These are phyloP conservation scores for Chernovozyma sophiae-reginae DNA, from an alignment of 1,139 yeast genomes.

Conservation along the genomic window DNA sequence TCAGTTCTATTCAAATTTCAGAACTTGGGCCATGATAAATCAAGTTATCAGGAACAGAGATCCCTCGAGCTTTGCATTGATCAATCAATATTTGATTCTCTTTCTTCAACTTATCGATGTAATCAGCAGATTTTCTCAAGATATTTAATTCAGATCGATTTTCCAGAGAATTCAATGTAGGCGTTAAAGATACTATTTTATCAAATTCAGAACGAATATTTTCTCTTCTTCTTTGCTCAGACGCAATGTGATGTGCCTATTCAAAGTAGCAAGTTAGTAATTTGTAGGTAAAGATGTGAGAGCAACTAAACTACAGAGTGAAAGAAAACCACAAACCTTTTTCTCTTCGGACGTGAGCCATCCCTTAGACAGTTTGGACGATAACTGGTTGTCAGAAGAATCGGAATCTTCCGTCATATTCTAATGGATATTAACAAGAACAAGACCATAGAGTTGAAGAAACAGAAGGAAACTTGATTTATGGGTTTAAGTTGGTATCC, in stretches of 20 bases:
- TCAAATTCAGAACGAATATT: conserved; percentile 47
- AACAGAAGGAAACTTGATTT: no score
- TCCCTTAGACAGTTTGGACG: conserved; percentile 25
- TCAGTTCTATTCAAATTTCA: no score
- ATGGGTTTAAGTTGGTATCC: no score
- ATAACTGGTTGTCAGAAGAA: background rate
- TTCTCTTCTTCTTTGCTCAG: conserved; percentile 46
- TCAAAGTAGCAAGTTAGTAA: no score
- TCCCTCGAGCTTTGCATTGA: conserved; percentile 32
- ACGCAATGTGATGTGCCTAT: conserved; percentile 49
- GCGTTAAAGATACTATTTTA: conserved; percentile 40
- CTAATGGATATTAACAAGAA: background rate
- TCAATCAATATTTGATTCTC: conserved; percentile 36
- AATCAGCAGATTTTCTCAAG: conserved; percentile 44
- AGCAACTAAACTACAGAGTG: background rate
- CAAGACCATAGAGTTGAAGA: background rate
- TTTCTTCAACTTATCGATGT: conserved; percentile 36
- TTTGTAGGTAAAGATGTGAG: no score
- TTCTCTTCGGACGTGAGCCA: conserved; percentile 43
- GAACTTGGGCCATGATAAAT: conserved; percentile 38
- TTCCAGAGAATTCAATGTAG: conserved; percentile 39
- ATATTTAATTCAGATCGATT: conserved; percentile 44
- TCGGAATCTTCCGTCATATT: conserved; percentile 5
- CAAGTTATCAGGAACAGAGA: conserved; percentile 35
- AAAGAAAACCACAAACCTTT: conserved; percentile 25